Evolutionary conservation across 2,329 filamentous ascomycete genomes (phyloP).

Genomic region (Colletotrichum spinosum): DNA sequence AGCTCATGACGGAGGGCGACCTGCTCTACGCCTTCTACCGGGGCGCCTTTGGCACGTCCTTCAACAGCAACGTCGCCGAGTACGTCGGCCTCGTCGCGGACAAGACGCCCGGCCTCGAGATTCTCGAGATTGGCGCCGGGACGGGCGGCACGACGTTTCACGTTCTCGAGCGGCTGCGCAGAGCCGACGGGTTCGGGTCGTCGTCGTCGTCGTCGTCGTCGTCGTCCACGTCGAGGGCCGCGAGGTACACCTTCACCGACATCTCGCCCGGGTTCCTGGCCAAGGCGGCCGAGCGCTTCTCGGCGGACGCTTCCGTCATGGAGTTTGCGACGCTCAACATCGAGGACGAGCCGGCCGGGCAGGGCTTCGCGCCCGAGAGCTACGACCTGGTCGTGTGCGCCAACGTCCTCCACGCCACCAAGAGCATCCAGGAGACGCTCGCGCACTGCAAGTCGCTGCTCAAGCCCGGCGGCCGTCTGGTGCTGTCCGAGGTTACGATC

Average conservation of each 20-base stretch:
- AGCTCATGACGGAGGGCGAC: conserved; percentile 50
- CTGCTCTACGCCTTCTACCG: conserved; percentile 49
- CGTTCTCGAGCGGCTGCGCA: conserved; percentile 32
- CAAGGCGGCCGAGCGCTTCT: conserved; percentile 47
- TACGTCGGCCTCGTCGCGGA: conserved; percentile 38
- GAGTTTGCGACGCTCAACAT: conserved; percentile 45
- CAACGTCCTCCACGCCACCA: conserved; percentile 46
- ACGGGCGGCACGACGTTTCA: conserved; percentile 29
- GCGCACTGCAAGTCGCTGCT: conserved; percentile 40
- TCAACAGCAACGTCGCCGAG: conserved; percentile 32
- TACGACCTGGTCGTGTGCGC: conserved; percentile 52
- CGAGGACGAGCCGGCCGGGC: conserved; percentile 44
- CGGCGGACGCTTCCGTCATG: conserved; percentile 39
- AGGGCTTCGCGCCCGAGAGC: conserved; percentile 48
- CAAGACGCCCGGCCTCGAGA: conserved; percentile 40
- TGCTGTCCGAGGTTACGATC: conserved; percentile 44
- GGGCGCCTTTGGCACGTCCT: conserved; percentile 28
- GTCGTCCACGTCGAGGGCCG: conserved; percentile 13
- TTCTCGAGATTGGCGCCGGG: conserved; percentile 29
- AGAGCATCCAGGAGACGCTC: conserved; percentile 41
- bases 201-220: too few species aligned
- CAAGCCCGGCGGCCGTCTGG: conserved; percentile 45
- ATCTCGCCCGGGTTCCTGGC: conserved; percentile 56
- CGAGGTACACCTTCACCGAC: conserved; percentile 58
- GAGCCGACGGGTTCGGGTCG: conserved; percentile 13